Evolutionary conservation across 768 basidiomycete genomes (phyloP).

Genomic region (Termitomyces sp.): DNA sequence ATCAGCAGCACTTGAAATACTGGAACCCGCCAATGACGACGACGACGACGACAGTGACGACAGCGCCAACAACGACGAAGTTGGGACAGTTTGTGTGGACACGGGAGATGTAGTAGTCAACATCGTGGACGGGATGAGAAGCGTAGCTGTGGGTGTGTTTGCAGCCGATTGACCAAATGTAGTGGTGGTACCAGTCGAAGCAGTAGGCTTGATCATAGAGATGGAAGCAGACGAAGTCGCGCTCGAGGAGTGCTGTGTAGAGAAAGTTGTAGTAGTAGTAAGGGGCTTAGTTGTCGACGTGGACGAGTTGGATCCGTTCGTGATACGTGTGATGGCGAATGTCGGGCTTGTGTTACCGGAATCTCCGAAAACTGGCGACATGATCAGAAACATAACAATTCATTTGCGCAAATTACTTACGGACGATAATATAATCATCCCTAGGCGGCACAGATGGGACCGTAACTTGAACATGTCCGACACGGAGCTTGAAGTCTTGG

Average conservation of each 20-base stretch:
- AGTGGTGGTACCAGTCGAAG: conserved; percentile 1
- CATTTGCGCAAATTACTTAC: conserved; percentile 36
- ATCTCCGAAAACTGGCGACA: conserved; percentile 52
- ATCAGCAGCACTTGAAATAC: conserved; percentile 14
- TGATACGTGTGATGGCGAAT: conserved; percentile 56
- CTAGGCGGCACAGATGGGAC: conserved; percentile 44
- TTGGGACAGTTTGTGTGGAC: conserved; percentile 11
- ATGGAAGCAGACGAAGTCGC: conserved; percentile 16
- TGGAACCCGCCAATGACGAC: neutral
- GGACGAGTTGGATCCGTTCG: conserved; percentile 19
- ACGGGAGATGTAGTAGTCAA: neutral
- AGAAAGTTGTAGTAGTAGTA: neutral
- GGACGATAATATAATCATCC: conserved; percentile 52
- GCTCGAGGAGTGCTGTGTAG: conserved; percentile 11
- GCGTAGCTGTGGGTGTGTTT: neutral
- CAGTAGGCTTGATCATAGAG: conserved; percentile 13
- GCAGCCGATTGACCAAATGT: conserved; percentile 27
- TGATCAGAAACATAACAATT: conserved; percentile 2
- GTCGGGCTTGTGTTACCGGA: conserved; percentile 56
- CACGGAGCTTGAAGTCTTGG: conserved; percentile 41
- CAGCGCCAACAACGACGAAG: neutral
- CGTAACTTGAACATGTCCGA: conserved; percentile 41
- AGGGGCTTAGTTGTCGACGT: conserved; percentile 2
- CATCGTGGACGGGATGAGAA: neutral
- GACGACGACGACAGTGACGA: neutral